Conservation (phyloP, 768 basidiomycete species). For the Lactarius sp. region DNA sequence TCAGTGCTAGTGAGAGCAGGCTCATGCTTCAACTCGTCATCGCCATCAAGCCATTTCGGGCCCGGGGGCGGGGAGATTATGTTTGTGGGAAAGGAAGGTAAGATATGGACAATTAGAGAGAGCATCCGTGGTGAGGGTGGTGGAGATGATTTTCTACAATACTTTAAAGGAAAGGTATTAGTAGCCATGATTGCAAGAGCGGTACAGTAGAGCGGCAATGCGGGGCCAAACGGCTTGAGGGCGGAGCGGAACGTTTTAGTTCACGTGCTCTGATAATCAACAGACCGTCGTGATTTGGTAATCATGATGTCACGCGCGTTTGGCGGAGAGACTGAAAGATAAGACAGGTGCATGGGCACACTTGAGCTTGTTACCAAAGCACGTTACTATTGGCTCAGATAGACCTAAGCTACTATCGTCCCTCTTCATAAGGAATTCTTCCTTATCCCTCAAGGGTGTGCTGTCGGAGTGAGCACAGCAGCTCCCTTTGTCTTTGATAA, state of each 20-base stretch:
- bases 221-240: background rate
- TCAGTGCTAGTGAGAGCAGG: constrained; percentile 25
- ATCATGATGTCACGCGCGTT: background rate
- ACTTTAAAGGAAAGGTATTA: constrained; percentile 12
- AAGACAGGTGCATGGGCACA: too few relatives aligned
- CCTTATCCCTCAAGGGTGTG: too few relatives aligned
- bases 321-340: too few relatives aligned
- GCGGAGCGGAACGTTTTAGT: background rate
- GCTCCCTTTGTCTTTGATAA: too few relatives aligned
- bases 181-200: background rate
- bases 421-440: too few relatives aligned
- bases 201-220: too few relatives aligned
- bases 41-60: constrained; percentile 23
- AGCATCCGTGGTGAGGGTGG: constrained; percentile 11
- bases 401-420: too few relatives aligned
- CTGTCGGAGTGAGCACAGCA: too few relatives aligned
- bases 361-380: too few relatives aligned
- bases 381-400: too few relatives aligned
- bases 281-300: background rate
- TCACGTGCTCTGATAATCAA: constrained; percentile 8
- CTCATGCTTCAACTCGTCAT: constrained; percentile 22
- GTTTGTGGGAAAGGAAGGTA: background rate
- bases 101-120: constrained; percentile 7
- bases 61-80: constrained; percentile 10
- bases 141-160: constrained; percentile 18